Percentiles rank a stretch among this genome's conserved stretches.
phyloP scores from a whole-genome alignment of 225 moss, liverwort and hornwort genomes.

The Polytrichum formosum region DNA sequence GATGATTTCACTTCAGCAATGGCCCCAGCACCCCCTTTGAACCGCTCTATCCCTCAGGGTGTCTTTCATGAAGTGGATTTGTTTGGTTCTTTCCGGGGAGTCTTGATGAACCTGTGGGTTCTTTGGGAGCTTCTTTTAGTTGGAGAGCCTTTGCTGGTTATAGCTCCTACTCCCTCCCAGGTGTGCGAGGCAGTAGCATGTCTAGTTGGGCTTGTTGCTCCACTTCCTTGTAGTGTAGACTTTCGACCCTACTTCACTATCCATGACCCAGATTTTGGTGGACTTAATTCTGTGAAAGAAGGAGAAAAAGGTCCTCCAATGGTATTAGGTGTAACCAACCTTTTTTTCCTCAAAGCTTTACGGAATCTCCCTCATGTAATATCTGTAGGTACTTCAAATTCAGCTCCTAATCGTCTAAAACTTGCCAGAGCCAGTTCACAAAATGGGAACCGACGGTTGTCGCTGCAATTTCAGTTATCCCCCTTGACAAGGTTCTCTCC shows the following conservation, averaged over 20 bases:
- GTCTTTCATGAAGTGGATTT: conserved; percentile 95
- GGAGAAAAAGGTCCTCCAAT: conserved; percentile 86
- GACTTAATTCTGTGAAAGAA: conserved; percentile 82
- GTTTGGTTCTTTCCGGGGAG: conserved; percentile 93
- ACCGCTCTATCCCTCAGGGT: conserved; percentile 85
- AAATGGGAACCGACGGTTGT: conserved; percentile 52
- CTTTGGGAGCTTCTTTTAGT: conserved; percentile 97
- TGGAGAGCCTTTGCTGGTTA: conserved; percentile 88
- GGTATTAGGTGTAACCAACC: conserved; percentile 94
- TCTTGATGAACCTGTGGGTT: conserved; percentile 97
- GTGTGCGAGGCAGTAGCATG: conserved; percentile 94
- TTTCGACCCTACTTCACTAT: conserved; percentile 98
- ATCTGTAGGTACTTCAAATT: conserved; percentile 68
- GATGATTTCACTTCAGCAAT: conserved; percentile 98
- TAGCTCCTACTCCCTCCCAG: conserved; percentile 95
- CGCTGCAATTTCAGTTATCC: conserved; percentile 65
- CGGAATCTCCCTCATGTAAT: conserved; percentile 88
- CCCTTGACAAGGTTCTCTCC: conserved; percentile 96
- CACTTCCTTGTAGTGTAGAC: conserved; percentile 95
- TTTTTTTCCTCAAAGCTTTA: conserved; percentile 91
- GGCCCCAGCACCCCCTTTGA: conserved; percentile 81
- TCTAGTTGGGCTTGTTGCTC: conserved; percentile 88
- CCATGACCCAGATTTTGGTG: conserved; percentile 93
- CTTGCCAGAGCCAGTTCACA: conserved; percentile 36
- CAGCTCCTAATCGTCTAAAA: conserved; percentile 61